Evolutionary conservation across 228 moss, liverwort and hornwort genomes (phyloP).

Genomic region (Sphagnum fallax): DNA sequence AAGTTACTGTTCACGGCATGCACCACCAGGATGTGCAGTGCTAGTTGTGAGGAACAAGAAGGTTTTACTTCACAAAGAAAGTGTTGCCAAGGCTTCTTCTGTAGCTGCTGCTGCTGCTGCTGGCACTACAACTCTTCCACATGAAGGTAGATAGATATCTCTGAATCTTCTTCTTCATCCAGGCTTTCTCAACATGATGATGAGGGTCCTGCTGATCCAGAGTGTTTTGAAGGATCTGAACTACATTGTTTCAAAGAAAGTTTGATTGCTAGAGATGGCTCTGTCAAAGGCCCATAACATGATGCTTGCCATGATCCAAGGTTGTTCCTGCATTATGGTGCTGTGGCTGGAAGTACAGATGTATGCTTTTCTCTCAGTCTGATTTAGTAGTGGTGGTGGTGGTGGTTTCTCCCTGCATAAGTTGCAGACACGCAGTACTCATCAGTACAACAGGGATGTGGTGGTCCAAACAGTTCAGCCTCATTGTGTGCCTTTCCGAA

Average conservation of each 20-base stretch:
- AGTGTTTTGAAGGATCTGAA: background rate
- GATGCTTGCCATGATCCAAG: too few species aligned
- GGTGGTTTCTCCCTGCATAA: too few species aligned
- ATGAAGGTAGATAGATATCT: background rate
- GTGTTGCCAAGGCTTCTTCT: slow-evolving; percentile 4
- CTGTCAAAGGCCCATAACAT: too few species aligned
- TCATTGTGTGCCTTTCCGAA: slow-evolving; percentile 24
- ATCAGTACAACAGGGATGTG: slow-evolving; percentile 10
- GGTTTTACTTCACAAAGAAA: slow-evolving; percentile 35
- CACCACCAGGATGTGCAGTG: slow-evolving; percentile 28
- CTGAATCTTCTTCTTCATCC: background rate
- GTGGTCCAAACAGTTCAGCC: slow-evolving; percentile 2
- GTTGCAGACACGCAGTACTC: too few species aligned
- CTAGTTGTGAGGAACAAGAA: slow-evolving; percentile 35
- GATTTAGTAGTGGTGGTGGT: too few species aligned
- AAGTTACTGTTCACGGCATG: slow-evolving; percentile 29
- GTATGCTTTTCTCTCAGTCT: too few species aligned
- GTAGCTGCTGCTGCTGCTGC: background rate
- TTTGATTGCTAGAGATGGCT: background rate
- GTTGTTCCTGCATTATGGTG: too few species aligned
- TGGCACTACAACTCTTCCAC: background rate
- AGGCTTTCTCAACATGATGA: background rate
- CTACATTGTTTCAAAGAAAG: background rate
- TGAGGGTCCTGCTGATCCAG: slow-evolving; percentile 19
- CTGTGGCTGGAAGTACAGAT: too few species aligned